Base-by-base conservation (phyloP, 257 asterid species). In the Ehretia macrophylla region DNA sequence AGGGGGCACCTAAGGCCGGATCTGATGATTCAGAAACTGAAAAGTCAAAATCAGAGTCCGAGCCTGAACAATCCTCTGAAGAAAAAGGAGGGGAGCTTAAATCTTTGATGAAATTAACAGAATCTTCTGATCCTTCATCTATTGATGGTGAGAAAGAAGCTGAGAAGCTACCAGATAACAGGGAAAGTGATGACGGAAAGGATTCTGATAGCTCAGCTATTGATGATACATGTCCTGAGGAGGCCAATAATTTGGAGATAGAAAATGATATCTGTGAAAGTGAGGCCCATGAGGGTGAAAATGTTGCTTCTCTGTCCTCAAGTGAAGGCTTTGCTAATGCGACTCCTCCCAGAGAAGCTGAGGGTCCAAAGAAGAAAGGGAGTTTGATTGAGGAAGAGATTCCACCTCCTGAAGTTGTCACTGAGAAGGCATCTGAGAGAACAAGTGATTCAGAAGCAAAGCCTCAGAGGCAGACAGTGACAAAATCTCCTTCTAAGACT, bases 361-460 rank as follows among this genome's bases (percentile, higher is more conserved):
- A 54, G 32, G 64, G 45, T 57, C 64, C 65, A 55, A 77, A 64
- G 70, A 76, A 77, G 75, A 72, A 79, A 62, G 87, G 70, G n/a
- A n/a, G n/a, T n/a, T n/a, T n/a, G n/a, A n/a, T n/a, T n/a, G n/a
- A n/a, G 51, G 85, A 83, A 59, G 88, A 53, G 45, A 22, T 65
- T 47, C 76, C 42, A 69, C 72, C 83, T 59, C 61, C 23, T 54
- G 79, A 75, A 32, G 58, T 72, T 23, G 62, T 64, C 18, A 58
- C 86, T 22, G 72, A 74, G 73, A 79, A 83, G 74, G 80, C 65
- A 51, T 55, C 79, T 72, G 84, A 79, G 65, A 83, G 75, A 63
- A 76, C 75, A 62, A 64, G 72, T 56, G 77, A 72, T 56, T 71
- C 82, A 65, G 77, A 61, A 57, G 62, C 60, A 19, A 70, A 66